Evolutionary conservation across 2,329 filamentous ascomycete genomes (phyloP).

Genomic region (Fusarium xylarioides): DNA sequence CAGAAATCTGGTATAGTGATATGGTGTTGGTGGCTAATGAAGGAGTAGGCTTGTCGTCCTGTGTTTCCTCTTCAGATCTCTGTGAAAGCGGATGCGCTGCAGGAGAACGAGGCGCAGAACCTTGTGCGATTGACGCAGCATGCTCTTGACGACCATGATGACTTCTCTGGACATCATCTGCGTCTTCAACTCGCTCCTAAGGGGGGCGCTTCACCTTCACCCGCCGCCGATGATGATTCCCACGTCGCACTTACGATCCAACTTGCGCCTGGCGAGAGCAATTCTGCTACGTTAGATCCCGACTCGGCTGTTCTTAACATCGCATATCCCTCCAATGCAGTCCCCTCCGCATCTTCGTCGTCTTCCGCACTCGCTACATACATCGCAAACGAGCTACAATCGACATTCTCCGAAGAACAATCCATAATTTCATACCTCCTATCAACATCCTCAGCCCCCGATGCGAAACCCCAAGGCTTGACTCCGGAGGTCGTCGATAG

Average conservation of each 20-base stretch:
- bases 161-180: constrained; percentile 85
- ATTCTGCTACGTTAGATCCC: constrained; percentile 71
- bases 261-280: constrained; percentile 70
- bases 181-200: constrained; percentile 56
- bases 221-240: constrained; percentile 51
- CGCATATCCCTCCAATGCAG: constrained; percentile 75
- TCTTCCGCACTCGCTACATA: constrained; percentile 80
- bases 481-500: constrained; percentile 63
- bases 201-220: constrained; percentile 23
- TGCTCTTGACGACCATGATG: constrained; percentile 85
- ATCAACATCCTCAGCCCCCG: constrained; percentile 62
- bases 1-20: neutral
- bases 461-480: constrained; percentile 56
- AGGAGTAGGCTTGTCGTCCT: constrained; percentile 79
- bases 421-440: constrained; percentile 82
- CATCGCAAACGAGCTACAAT: constrained; percentile 79
- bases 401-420: constrained; percentile 87
- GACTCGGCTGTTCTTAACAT: constrained; percentile 79
- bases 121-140: constrained; percentile 85
- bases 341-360: constrained; percentile 72
- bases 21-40: neutral
- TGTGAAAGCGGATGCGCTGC: constrained; percentile 74
- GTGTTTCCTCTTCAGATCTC: constrained; percentile 88
- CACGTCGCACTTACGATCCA: constrained; percentile 74
- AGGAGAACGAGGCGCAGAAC: constrained; percentile 73